A percentile compares a stretch with the other conserved stretches of the same genome.
Conservation (phyloP, 1,284 basidiomycete species). For the Leccinum subrobustum region DNA sequence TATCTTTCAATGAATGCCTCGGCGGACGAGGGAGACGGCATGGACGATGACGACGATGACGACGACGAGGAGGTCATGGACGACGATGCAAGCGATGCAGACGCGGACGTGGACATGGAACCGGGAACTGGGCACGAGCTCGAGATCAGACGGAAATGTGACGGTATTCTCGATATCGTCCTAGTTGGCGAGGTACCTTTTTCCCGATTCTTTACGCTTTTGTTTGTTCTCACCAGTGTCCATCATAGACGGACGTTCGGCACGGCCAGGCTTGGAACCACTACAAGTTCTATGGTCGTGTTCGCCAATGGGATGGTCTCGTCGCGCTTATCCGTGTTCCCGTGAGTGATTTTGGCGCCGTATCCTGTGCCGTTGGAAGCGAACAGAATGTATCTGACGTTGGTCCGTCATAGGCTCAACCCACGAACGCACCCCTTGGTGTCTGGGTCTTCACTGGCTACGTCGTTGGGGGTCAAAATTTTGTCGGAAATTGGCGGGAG, state of each 20-base stretch:
- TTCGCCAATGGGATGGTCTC: slow-evolving; percentile 67
- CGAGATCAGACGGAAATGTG: slow-evolving; percentile 37
- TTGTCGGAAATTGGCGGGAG: slow-evolving; percentile 69
- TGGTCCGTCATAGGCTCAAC: neutral
- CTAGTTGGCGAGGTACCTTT: slow-evolving; percentile 51
- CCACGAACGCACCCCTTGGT: slow-evolving; percentile 27
- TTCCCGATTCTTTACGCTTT: neutral
- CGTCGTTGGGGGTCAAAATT: slow-evolving; percentile 57
- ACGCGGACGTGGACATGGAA: slow-evolving; percentile 19
- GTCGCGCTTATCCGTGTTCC: slow-evolving; percentile 58
- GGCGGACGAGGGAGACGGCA: slow-evolving; percentile 1
- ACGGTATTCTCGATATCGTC: slow-evolving; percentile 56
- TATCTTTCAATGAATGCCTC: slow-evolving; percentile 15
- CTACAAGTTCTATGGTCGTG: slow-evolving; percentile 61
- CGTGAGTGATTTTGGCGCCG: slow-evolving; percentile 27
- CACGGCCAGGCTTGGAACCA: slow-evolving; percentile 62
- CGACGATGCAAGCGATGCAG: slow-evolving; percentile 14
- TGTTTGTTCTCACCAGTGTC: slow-evolving; percentile 3
- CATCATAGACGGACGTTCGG: slow-evolving; percentile 47
- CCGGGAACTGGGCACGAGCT: slow-evolving; percentile 21
- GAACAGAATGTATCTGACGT: neutral
- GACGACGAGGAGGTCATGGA: slow-evolving; percentile 28
- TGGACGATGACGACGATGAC: slow-evolving; percentile 14
- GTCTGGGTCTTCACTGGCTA: slow-evolving; percentile 67
- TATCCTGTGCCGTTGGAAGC: neutral